Conservation (phyloP, 2,329 filamentous ascomycete species). For the Monilinia aucupariae region DNA sequence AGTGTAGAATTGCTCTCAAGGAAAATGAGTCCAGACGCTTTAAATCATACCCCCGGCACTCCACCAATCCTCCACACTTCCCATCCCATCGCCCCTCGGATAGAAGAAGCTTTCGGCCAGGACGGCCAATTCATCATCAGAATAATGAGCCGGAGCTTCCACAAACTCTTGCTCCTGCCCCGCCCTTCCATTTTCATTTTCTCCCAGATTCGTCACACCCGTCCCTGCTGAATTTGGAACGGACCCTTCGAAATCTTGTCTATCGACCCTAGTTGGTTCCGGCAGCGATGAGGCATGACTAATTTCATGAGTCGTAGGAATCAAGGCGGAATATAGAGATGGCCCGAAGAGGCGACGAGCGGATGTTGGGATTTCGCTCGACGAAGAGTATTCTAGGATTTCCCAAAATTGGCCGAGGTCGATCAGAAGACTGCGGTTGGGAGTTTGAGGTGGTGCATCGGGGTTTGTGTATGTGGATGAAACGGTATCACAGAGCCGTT, state of each 20-base stretch:
- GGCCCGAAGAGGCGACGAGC: slow-evolving; percentile 40
- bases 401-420: slow-evolving; percentile 46
- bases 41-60: slow-evolving; percentile 4
- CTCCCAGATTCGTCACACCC: slow-evolving; percentile 8
- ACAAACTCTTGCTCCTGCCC: slow-evolving; percentile 20
- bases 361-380: slow-evolving; percentile 36
- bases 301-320: slow-evolving; percentile 36
- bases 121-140: slow-evolving; percentile 42
- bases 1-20: background rate
- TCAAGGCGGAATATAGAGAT: slow-evolving; percentile 35
- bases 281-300: slow-evolving; percentile 41
- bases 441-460: slow-evolving; percentile 30
- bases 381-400: slow-evolving; percentile 43
- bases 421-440: slow-evolving; percentile 38
- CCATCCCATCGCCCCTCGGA: slow-evolving; percentile 34
- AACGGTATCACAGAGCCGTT: slow-evolving; percentile 41
- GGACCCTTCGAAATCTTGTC: slow-evolving; percentile 20
- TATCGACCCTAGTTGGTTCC: slow-evolving; percentile 39
- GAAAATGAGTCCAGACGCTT: background rate
- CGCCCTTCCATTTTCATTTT: background rate
- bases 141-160: slow-evolving; percentile 25
- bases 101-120: slow-evolving; percentile 45
- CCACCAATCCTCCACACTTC: slow-evolving; percentile 25
- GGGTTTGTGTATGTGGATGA: slow-evolving; percentile 39
- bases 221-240: slow-evolving; percentile 28